Evolutionary conservation across 2,329 filamentous ascomycete species (phyloP).

Genomic region (Chrysoporthe deuterocubensis): DNA sequence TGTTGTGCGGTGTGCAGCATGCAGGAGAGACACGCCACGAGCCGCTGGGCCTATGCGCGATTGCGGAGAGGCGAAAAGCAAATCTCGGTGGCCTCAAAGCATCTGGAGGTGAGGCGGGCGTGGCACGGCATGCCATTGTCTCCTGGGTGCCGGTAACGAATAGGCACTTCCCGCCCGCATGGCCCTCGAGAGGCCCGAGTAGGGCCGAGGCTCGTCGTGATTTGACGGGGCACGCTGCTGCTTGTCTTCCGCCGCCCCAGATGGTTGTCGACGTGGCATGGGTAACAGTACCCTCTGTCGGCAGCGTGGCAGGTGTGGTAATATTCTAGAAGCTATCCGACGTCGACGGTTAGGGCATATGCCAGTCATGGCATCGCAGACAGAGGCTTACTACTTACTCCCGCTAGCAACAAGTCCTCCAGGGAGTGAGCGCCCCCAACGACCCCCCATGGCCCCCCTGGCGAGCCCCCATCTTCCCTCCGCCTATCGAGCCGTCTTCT

Average conservation of each 20-base stretch:
- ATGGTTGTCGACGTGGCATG: background rate
- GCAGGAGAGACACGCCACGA: background rate
- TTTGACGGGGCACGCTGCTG: conserved; percentile 2
- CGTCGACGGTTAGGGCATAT: background rate
- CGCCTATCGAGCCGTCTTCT: conserved; percentile 7
- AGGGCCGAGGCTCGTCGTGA: conserved; percentile 4
- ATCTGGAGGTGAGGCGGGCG: background rate
- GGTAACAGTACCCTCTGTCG: background rate
- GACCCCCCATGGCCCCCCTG: background rate
- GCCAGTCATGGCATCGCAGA: background rate
- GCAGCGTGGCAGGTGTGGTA: background rate
- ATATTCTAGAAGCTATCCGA: background rate
- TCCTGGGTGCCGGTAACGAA: conserved; percentile 7
- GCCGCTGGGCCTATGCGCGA: conserved; percentile 4
- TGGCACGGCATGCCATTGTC: background rate
- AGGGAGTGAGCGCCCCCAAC: no score
- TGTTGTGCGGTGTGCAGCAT: background rate
- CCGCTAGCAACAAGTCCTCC: no score
- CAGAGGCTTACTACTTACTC: no score
- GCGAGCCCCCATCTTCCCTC: background rate
- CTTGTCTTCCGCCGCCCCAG: background rate
- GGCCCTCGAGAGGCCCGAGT: background rate
- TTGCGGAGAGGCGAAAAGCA: background rate
- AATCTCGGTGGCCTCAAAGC: no score
- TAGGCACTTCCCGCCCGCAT: background rate